phyloP scores from a whole-genome alignment of 2,329 filamentous ascomycete species.

The Epichloe baconii region DNA sequence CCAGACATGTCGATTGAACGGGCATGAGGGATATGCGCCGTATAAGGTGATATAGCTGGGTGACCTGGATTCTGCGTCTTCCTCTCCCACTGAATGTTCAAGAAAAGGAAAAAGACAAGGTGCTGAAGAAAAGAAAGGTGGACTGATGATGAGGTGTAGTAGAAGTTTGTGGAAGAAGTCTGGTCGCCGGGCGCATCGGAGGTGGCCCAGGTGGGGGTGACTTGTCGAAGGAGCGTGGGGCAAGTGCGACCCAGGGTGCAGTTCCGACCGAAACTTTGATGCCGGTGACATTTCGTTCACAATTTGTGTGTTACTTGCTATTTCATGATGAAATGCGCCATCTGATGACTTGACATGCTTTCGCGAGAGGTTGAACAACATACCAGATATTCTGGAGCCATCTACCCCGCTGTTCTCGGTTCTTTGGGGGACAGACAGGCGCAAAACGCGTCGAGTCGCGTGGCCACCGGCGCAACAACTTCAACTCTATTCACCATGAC shows the following conservation, averaged over 20 bases:
- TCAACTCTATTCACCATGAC: slow-evolving; percentile 14
- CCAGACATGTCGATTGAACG: slow-evolving; percentile 25
- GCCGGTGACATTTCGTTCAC: not conserved
- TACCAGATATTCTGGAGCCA: not conserved
- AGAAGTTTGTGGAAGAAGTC: not conserved
- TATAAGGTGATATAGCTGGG: not conserved
- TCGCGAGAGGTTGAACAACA: not conserved
- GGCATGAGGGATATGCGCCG: not conserved
- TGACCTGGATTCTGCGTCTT: not conserved
- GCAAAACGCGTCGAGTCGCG: slow-evolving; percentile 7
- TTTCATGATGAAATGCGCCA: not conserved
- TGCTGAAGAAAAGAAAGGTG: not conserved
- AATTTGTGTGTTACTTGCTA: not conserved
- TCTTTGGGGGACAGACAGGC: not conserved
- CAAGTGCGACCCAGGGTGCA: not conserved
- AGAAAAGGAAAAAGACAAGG: not conserved
- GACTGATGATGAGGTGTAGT: not conserved
- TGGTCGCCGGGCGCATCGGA: not conserved
- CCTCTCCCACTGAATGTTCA: not conserved
- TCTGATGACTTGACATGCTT: not conserved
- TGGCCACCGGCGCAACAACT: slow-evolving; percentile 8
- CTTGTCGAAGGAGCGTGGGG: not conserved
- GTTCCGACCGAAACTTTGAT: not conserved
- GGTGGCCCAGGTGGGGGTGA: slow-evolving; percentile 4
- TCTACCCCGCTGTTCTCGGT: not conserved